Conservation (phyloP, 225 moss, liverwort and hornwort species). For the Physcomitrellopsis africana region DNA sequence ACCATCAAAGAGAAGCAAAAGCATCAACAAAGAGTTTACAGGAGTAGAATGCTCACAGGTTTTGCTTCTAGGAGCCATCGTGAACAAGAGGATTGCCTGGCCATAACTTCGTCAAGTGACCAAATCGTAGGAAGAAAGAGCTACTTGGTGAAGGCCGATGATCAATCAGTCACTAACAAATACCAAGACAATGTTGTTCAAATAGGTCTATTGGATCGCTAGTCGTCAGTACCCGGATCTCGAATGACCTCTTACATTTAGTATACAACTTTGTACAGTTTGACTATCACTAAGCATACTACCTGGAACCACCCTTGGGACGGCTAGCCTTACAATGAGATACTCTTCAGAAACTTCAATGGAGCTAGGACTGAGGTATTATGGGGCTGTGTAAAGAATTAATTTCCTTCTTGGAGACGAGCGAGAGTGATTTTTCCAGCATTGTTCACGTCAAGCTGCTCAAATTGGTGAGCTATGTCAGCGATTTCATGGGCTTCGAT, state of each 20-base stretch:
- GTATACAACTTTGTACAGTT: constrained; percentile 30
- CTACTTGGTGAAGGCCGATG: not conserved
- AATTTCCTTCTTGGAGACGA: constrained; percentile 56
- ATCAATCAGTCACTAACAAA: not conserved
- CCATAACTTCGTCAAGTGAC: constrained; percentile 26
- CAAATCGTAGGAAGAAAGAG: constrained; percentile 12
- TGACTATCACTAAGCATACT: not conserved
- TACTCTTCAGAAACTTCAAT: not conserved
- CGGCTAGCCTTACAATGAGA: not conserved
- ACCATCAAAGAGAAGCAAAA: constrained; percentile 22
- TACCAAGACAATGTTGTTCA: constrained; percentile 13
- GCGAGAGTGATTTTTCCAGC: constrained; percentile 68
- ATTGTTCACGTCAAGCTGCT: constrained; percentile 64
- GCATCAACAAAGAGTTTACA: constrained; percentile 1
- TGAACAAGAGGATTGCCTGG: constrained; percentile 15
- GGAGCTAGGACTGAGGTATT: not conserved
- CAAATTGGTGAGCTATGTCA: constrained; percentile 74
- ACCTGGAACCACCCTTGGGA: constrained; percentile 1
- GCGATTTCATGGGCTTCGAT: constrained; percentile 51
- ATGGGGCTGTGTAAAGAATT: constrained; percentile 2
- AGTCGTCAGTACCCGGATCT: constrained; percentile 13
- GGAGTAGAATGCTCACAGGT: not conserved
- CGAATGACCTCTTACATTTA: not conserved
- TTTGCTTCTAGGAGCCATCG: not conserved
- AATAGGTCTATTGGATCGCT: not conserved